phyloP scores from a whole-genome alignment of 2,329 filamentous ascomycete species.

The Aspergillus ruber region DNA sequence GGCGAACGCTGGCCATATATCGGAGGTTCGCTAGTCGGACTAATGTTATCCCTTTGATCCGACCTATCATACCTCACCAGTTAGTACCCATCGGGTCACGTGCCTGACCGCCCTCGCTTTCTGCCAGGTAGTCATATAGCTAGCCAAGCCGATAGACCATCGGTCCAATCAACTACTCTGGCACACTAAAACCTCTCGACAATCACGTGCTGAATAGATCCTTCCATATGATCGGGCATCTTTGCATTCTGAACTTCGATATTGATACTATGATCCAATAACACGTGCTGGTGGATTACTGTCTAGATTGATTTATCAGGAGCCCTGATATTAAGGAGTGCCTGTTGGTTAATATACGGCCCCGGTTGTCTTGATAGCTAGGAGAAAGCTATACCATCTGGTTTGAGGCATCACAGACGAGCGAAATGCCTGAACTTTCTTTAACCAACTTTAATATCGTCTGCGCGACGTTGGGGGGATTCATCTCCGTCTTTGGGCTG shows the following conservation, averaged over 20 bases:
- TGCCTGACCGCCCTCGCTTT: too few relatives aligned
- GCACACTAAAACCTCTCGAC: too few relatives aligned
- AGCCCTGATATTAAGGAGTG: not conserved
- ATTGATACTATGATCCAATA: slow-evolving; percentile 31
- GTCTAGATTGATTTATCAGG: not conserved
- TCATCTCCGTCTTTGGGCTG: slow-evolving; percentile 82
- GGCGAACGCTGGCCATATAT: too few relatives aligned
- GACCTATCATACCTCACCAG: too few relatives aligned
- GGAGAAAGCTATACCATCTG: too few relatives aligned
- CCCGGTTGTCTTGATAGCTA: too few relatives aligned
- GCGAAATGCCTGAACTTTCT: slow-evolving; percentile 55
- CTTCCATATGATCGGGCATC: slow-evolving; percentile 12
- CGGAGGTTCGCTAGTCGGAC: too few relatives aligned
- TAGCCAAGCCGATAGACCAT: too few relatives aligned
- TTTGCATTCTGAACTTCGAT: slow-evolving; percentile 2
- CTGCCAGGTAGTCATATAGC: too few relatives aligned
- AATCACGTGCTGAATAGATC: not conserved
- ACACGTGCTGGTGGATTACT: slow-evolving; percentile 22
- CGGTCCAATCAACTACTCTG: too few relatives aligned
- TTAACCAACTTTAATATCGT: slow-evolving; percentile 78
- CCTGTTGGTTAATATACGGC: not conserved
- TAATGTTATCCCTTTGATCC: too few relatives aligned
- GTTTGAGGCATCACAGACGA: not conserved
- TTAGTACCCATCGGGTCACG: too few relatives aligned
- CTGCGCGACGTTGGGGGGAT: slow-evolving; percentile 73